These are phyloP conservation scores for Otatea glauca DNA, from an alignment of 176 grass and related monocot species.

Conservation along the genomic window DNA sequence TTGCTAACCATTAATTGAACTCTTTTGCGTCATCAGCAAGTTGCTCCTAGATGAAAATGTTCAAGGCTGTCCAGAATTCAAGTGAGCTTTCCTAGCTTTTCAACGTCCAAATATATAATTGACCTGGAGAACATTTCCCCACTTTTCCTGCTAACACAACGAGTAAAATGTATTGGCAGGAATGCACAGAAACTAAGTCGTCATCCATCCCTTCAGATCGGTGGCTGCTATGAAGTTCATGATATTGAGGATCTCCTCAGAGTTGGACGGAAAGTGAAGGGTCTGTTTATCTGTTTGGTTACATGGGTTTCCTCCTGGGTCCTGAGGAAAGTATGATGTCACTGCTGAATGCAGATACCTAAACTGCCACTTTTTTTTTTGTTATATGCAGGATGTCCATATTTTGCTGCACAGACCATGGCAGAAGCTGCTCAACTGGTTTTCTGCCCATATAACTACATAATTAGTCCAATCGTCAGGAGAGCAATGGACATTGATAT, in stretches of 20 bases:
- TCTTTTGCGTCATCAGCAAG: constrained; percentile 60
- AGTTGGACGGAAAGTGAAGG: constrained; percentile 71
- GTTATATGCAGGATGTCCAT: constrained; percentile 73
- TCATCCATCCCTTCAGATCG: constrained; percentile 90
- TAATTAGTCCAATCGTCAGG: constrained; percentile 89
- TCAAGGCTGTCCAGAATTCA: constrained; percentile 86
- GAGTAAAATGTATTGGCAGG: constrained; percentile 50
- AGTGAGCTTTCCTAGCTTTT: constrained; percentile 59
- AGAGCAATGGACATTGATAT: constrained; percentile 98
- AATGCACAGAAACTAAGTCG: constrained; percentile 86
- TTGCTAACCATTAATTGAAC: constrained; percentile 18
- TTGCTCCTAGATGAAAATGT: constrained; percentile 60
- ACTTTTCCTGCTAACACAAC: constrained; percentile 33
- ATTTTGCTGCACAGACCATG: constrained; percentile 91
- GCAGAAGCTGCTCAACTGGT: constrained; percentile 82
- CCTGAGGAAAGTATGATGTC: background rate
- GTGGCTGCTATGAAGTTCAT: constrained; percentile 91
- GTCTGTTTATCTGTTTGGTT: constrained; percentile 56
- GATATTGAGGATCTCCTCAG: constrained; percentile 97
- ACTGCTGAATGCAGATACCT: background rate
- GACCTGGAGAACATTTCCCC: background rate
- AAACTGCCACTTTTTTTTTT: constrained; percentile 14
- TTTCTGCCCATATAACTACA: constrained; percentile 96
- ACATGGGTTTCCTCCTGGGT: constrained; percentile 13
- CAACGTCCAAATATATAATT: constrained; percentile 20